These are phyloP conservation scores for Penicillium glabrum DNA, from an alignment of 2,329 filamentous ascomycete genomes.

Conservation along the genomic window DNA sequence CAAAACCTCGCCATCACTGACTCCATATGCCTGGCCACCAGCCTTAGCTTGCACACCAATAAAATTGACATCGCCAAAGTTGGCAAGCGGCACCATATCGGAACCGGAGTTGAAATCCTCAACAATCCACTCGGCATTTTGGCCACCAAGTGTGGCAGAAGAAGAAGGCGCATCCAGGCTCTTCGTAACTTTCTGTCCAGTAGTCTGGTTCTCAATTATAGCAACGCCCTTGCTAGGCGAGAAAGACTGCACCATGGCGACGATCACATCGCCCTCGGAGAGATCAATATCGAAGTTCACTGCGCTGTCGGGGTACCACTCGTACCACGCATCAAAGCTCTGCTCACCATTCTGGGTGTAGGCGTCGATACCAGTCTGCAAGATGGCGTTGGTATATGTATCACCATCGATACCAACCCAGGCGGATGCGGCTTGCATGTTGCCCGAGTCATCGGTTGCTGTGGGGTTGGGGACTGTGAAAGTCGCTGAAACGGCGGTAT, in stretches of 20 bases:
- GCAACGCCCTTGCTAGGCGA: constrained; percentile 47
- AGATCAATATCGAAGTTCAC: constrained; percentile 54
- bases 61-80: constrained; percentile 49
- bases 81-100: constrained; percentile 45
- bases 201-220: constrained; percentile 54
- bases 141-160: constrained; percentile 49
- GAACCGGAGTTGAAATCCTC: constrained; percentile 51
- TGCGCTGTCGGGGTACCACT: constrained; percentile 61
- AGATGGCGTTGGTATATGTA: constrained; percentile 54
- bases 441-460: constrained; percentile 38
- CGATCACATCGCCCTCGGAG: constrained; percentile 47
- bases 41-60: constrained; percentile 31
- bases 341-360: constrained; percentile 42
- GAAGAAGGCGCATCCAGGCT: constrained; percentile 47
- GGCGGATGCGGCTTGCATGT: constrained; percentile 51
- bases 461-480: constrained; percentile 55
- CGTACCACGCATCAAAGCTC: constrained; percentile 60
- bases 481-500: constrained; percentile 44
- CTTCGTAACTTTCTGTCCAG: constrained; percentile 54
- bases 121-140: constrained; percentile 65
- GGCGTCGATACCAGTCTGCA: constrained; percentile 61
- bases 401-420: constrained; percentile 66
- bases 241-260: constrained; percentile 37
- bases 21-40: constrained; percentile 24
- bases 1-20: constrained; percentile 43